Evolutionary conservation across 2,329 filamentous ascomycete genomes (phyloP).

Genomic region (Aspergillus sp.): DNA sequence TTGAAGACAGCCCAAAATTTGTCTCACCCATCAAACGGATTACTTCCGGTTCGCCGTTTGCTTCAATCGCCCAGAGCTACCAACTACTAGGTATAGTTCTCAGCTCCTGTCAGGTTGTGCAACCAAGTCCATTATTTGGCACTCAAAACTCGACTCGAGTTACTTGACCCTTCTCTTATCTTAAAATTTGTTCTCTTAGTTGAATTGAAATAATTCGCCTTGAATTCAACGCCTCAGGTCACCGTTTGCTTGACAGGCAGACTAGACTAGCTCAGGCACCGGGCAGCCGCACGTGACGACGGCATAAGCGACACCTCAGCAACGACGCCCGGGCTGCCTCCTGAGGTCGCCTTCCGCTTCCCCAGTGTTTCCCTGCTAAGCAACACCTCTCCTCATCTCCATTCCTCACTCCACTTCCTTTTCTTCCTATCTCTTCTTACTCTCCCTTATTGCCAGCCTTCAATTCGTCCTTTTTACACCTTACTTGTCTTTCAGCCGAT

Average conservation of each 20-base stretch:
- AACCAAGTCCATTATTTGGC: background rate
- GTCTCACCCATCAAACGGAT: too few relatives aligned
- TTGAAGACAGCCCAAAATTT: too few relatives aligned
- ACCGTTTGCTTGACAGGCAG: slow-evolving; percentile 1
- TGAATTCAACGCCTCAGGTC: background rate
- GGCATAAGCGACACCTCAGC: slow-evolving; percentile 43
- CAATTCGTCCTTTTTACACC: slow-evolving; percentile 20
- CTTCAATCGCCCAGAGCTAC: background rate
- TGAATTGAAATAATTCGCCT: background rate
- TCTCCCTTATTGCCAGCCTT: slow-evolving; percentile 4
- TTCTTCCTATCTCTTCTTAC: slow-evolving; percentile 8
- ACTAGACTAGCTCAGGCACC: slow-evolving; percentile 13
- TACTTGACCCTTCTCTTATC: background rate
- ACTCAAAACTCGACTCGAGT: background rate
- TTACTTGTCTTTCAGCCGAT: slow-evolving; percentile 22
- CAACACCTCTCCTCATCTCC: slow-evolving; percentile 14
- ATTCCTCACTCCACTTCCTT: slow-evolving; percentile 19
- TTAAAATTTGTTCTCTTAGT: background rate
- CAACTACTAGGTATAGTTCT: background rate
- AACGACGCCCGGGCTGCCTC: slow-evolving; percentile 38
- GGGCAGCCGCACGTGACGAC: slow-evolving; percentile 34
- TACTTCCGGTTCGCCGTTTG: background rate
- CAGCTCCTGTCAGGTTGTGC: background rate
- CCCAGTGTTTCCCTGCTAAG: slow-evolving; percentile 25
- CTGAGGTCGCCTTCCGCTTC: slow-evolving; percentile 42